Conservation (phyloP, 2,329 filamentous ascomycete genomes). For the Venturia pyrina region DNA sequence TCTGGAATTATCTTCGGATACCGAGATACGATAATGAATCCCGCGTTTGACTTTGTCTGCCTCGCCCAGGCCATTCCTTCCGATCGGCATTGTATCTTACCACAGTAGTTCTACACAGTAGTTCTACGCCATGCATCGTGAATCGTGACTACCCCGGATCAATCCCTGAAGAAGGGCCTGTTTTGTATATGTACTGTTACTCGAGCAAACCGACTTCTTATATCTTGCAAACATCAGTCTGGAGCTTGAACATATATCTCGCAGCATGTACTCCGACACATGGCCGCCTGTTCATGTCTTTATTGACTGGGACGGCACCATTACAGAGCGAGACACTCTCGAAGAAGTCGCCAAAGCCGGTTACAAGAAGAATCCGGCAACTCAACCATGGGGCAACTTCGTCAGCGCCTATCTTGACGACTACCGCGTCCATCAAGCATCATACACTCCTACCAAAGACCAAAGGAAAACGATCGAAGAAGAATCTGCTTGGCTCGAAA, state of each 20-base stretch:
- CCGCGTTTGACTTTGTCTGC: not conserved
- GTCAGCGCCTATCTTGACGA: constrained; percentile 33
- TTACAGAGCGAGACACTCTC: constrained; percentile 36
- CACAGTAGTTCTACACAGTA: too few relatives aligned
- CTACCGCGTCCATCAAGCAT: constrained; percentile 23
- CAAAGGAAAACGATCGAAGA: constrained; percentile 23
- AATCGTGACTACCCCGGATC: not conserved
- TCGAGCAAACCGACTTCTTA: too few relatives aligned
- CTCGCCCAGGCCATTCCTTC: not conserved
- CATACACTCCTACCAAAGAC: constrained; percentile 19
- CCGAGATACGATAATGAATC: not conserved
- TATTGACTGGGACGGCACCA: constrained; percentile 39
- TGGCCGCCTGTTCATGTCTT: constrained; percentile 23
- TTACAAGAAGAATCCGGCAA: constrained; percentile 15
- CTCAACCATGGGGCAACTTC: constrained; percentile 25
- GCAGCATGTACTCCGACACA: not conserved
- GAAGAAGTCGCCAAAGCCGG: constrained; percentile 31
- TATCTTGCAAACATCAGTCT: too few relatives aligned
- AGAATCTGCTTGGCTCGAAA: constrained; percentile 29
- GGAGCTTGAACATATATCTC: too few relatives aligned
- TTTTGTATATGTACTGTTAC: too few relatives aligned
- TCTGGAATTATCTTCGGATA: not conserved
- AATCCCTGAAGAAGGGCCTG: not conserved
- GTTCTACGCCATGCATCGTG: not conserved
- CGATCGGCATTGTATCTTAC: not conserved